Evolutionary conservation across 2,329 filamentous ascomycete species (phyloP), one percentile per base, ranked within the genome.

Genomic region (Harringtonia aguacate): DNA sequence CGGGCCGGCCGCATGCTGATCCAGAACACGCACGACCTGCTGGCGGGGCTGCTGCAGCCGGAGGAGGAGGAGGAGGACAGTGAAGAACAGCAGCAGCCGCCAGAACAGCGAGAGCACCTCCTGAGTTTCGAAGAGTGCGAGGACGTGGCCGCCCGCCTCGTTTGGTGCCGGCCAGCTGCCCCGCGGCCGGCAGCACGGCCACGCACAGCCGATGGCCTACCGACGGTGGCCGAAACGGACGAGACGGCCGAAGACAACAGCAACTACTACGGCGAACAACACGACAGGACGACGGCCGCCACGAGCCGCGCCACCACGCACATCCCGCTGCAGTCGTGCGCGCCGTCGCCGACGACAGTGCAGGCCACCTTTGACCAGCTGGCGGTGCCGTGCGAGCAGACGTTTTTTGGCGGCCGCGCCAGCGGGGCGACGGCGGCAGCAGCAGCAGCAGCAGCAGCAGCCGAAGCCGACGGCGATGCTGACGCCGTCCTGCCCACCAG

Each of bases 371-470:
- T 90, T 55, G 72, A 77, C 4, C 72, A 70, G 37, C 68, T 97
- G 3, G 73, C 87, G 1, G 75, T 84, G 46, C 82, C 87, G 0
- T 84, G 82, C 47, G 86, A 95, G 55, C 72, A 70, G 22, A 73
- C 80, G 1, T 79, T 95, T 44, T 86, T 97, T 51, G 81, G 70
- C n/a, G n/a, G n/a, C n/a, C n/a, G n/a, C n/a, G n/a, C n/a, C n/a
- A n/a, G n/a, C n/a, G n/a, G 56, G 43, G 37, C 29, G 15, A 22
- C 20, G 30, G 12, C 29, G 17, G 8, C 37, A 12, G 28, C 17
- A 14, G 4, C 28, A 15, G 20, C 36, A 5, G n/a, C 30, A 29
- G 30, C 22, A 8, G 4, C 8, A n/a, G 18, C 29, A 22, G n/a
- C 10, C 31, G 36, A 22, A 31, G 15, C 14, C 31, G 17, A 9